These are phyloP conservation scores for Mycena kentingensis DNA, from an alignment of 768 basidiomycete genomes.

Conservation along the genomic window DNA sequence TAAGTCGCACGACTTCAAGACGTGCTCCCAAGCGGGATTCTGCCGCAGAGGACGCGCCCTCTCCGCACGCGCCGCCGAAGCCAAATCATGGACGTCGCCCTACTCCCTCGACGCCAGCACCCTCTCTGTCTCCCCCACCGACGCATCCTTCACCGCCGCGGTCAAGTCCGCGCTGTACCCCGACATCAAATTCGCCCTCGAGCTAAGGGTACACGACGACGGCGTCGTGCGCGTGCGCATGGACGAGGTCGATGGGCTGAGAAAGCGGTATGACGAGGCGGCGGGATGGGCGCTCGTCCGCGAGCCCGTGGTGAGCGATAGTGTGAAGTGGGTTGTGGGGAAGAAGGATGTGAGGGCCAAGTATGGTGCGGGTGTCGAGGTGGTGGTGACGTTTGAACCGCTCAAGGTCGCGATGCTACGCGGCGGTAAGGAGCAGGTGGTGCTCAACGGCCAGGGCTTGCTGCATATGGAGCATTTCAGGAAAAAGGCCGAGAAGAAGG, in stretches of 20 bases:
- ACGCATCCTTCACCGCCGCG: conserved; percentile 70
- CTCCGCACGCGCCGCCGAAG: conserved; percentile 66
- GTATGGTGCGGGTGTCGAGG: conserved; percentile 63
- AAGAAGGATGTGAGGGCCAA: conserved; percentile 63
- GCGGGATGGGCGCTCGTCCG: conserved; percentile 83
- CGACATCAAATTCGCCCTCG: conserved; percentile 76
- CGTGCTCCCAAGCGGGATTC: conserved; percentile 91
- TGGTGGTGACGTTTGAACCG: conserved; percentile 74
- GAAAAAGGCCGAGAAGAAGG: conserved; percentile 51
- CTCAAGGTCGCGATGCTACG: conserved; percentile 72
- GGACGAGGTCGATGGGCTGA: conserved; percentile 80
- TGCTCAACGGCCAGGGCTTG: conserved; percentile 85
- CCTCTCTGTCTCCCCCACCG: conserved; percentile 51
- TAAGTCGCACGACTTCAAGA: conserved; percentile 90
- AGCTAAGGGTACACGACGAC: conserved; percentile 82
- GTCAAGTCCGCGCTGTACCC: conserved; percentile 85
- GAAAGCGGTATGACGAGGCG: conserved; percentile 90
- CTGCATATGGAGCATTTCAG: conserved; percentile 99
- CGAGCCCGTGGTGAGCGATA: conserved; percentile 65
- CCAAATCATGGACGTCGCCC: conserved; percentile 76
- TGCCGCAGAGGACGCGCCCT: conserved; percentile 87
- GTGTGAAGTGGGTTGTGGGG: conserved; percentile 64
- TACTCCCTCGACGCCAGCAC: conserved; percentile 72
- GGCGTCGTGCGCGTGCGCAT: conserved; percentile 90
- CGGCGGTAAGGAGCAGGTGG: conserved; percentile 79